These are phyloP conservation scores for Calonectria leucothoes DNA, from an alignment of 2,329 filamentous ascomycete species.

Conservation along the genomic window DNA sequence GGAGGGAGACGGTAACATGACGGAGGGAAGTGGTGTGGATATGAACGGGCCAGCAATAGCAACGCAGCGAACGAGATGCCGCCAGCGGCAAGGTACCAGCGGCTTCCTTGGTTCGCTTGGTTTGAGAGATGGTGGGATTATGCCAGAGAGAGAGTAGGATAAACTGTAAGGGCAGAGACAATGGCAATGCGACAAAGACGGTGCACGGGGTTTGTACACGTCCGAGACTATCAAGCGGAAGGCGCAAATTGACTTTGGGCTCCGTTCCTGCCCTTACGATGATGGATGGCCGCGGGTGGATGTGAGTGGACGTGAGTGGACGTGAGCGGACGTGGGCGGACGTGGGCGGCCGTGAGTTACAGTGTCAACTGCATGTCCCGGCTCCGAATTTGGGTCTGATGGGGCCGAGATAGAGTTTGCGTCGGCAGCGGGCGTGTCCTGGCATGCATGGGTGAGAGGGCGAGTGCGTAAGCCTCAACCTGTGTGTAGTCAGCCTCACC, in stretches of 20 bases:
- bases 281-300: background rate
- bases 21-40: background rate
- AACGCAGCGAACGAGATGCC: background rate
- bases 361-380: slow-evolving; percentile 16
- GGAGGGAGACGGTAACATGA: background rate
- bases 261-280: slow-evolving; percentile 40
- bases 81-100: background rate
- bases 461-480: background rate
- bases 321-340: slow-evolving; percentile 29
- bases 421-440: background rate
- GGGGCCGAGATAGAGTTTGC: slow-evolving; percentile 1
- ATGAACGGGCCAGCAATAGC: background rate
- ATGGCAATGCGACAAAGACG: background rate
- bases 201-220: background rate
- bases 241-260: slow-evolving; percentile 37
- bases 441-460: background rate
- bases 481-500: background rate
- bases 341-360: slow-evolving; percentile 33
- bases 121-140: background rate
- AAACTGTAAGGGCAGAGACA: background rate
- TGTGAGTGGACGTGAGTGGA: slow-evolving; percentile 30
- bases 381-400: background rate
- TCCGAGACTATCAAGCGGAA: background rate
- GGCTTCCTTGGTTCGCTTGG: no score
- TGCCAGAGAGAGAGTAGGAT: background rate